phyloP scores from a whole-genome alignment of 805 yeast species.

The Myxozyma neotropica region DNA sequence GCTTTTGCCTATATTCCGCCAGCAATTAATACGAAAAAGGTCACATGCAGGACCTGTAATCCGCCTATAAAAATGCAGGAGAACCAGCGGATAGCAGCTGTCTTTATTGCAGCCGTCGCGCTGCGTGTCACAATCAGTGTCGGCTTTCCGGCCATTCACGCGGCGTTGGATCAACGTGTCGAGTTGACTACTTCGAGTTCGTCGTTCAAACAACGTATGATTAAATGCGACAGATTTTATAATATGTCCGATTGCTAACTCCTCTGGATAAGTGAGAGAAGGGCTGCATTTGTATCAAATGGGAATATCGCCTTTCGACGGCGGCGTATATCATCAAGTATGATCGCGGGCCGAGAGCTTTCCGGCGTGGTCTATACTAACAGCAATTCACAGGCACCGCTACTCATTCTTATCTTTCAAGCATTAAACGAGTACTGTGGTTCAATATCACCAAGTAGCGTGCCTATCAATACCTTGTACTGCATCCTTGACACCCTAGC shows the following conservation, averaged over 20 bases:
- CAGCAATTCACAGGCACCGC: conserved; percentile 14
- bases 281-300: conserved; percentile 64
- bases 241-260: conserved; percentile 37
- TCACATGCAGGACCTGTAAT: too few relatives aligned
- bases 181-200: conserved; percentile 74
- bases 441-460: conserved; percentile 42
- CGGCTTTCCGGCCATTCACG: conserved; percentile 21
- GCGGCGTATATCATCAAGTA: conserved; percentile 79
- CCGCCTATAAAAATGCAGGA: neutral
- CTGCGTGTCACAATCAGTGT: conserved; percentile 11
- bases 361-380: too few relatives aligned
- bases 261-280: conserved; percentile 49
- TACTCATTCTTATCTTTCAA: conserved; percentile 54
- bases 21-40: too few relatives aligned
- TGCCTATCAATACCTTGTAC: conserved; percentile 49
- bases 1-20: too few relatives aligned
- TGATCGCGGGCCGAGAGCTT: neutral
- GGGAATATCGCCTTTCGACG: conserved; percentile 69
- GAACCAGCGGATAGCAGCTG: conserved; percentile 1
- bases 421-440: conserved; percentile 56
- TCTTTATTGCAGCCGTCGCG: conserved; percentile 9
- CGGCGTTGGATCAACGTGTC: conserved; percentile 52
- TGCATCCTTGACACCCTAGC: conserved; percentile 61
- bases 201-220: conserved; percentile 57
- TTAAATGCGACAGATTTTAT: too few relatives aligned